phyloP scores from a whole-genome alignment of 805 yeast genomes.

The Nakazawaea ambrosiae region DNA sequence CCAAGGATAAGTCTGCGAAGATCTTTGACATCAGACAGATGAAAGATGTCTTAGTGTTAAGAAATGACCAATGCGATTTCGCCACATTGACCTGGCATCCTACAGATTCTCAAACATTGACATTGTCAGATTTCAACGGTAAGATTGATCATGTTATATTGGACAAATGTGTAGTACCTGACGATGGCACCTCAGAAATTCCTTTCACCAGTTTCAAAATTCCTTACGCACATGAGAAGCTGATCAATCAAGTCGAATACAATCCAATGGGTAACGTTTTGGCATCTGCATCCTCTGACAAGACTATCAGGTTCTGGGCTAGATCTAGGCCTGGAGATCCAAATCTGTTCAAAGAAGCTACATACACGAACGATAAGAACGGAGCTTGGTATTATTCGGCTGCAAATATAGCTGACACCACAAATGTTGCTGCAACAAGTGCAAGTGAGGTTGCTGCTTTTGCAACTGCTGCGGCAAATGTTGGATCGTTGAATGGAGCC shows the following conservation, averaged over 20 bases:
- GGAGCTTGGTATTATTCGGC: conserved; percentile 44
- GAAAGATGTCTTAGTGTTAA: conserved; percentile 65
- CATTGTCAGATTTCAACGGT: conserved; percentile 89
- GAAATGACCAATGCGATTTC: conserved; percentile 79
- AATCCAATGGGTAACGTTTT: conserved; percentile 92
- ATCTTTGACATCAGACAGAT: conserved; percentile 83
- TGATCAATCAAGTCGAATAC: conserved; percentile 82
- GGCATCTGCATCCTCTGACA: conserved; percentile 90
- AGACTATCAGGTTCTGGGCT: conserved; percentile 91
- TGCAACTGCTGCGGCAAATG: conserved; percentile 1
- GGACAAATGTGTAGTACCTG: conserved; percentile 41
- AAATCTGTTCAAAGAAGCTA: conserved; percentile 70
- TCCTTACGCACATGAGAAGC: conserved; percentile 93
- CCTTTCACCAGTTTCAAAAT: conserved; percentile 28
- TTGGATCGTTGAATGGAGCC: neutral
- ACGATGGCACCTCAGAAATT: conserved; percentile 14
- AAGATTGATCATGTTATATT: conserved; percentile 69
- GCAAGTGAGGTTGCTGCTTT: neutral
- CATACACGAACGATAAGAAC: conserved; percentile 60
- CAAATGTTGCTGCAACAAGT: neutral
- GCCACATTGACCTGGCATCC: conserved; percentile 93
- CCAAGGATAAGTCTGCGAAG: conserved; percentile 83
- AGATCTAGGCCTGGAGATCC: conserved; percentile 89
- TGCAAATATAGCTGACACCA: conserved; percentile 17
- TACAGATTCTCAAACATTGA: conserved; percentile 65